Conservation (phyloP, 164 flowering plant genomes). For the Malania oleifera region DNA sequence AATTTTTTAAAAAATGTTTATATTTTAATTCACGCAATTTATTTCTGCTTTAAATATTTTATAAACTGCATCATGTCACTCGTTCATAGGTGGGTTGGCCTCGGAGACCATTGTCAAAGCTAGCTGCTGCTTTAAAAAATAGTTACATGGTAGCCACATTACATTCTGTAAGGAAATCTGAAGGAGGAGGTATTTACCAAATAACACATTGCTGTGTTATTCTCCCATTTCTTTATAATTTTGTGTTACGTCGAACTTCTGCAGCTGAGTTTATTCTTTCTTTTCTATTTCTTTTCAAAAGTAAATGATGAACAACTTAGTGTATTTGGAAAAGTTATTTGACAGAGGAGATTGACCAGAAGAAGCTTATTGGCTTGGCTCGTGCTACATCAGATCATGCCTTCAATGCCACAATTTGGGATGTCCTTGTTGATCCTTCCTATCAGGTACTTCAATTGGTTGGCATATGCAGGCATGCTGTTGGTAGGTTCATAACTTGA, state of each 20-base stretch:
- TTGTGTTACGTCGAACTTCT: conserved; percentile 9
- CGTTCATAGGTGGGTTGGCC: conserved; percentile 94
- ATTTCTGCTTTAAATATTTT: not conserved
- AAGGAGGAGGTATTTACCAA: conserved; percentile 57
- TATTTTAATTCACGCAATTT: not conserved
- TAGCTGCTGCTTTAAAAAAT: conserved; percentile 85
- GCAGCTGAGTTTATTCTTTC: not conserved
- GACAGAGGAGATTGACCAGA: conserved; percentile 69
- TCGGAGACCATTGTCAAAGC: conserved; percentile 77
- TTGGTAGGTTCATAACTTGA: too few relatives aligned
- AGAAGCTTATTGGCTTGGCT: conserved; percentile 91
- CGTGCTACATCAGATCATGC: conserved; percentile 98
- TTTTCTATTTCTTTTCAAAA: not conserved
- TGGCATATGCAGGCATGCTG: not conserved
- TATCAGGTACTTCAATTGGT: conserved; percentile 59
- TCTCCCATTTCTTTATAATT: conserved; percentile 1
- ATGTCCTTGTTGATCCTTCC: conserved; percentile 87
- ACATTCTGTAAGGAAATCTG: conserved; percentile 55
- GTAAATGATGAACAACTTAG: conserved; percentile 60
- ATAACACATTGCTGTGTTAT: not conserved
- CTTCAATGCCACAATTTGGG: conserved; percentile 99
- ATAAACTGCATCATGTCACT: not conserved
- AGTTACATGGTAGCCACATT: conserved; percentile 93
- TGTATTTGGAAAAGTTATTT: conserved; percentile 85
- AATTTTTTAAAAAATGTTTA: too few relatives aligned